Evolutionary conservation across 2,329 filamentous ascomycete genomes (phyloP).

Genomic region (Diaporthe ampelina): DNA sequence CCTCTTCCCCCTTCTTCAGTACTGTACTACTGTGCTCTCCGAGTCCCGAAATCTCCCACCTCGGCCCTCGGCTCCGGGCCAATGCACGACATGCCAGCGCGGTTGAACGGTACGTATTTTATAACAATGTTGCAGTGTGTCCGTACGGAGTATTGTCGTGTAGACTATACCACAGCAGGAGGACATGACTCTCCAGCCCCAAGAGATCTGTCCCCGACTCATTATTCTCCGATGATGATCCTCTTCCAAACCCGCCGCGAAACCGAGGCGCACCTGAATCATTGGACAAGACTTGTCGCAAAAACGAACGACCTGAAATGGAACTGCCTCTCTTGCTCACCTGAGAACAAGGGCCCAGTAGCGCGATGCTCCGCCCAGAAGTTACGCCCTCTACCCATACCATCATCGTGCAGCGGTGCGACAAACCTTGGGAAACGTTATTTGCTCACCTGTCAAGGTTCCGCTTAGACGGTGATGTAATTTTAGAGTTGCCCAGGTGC

Average conservation of each 20-base stretch:
- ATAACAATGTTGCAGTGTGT: not conserved
- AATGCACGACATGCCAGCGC: slow-evolving; percentile 5
- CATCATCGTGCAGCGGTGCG: slow-evolving; percentile 23
- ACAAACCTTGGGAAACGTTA: slow-evolving; percentile 19
- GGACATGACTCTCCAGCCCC: slow-evolving; percentile 8
- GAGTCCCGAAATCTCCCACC: not conserved
- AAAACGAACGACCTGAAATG: not conserved
- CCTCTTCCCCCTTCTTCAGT: not conserved
- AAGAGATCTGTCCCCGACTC: slow-evolving; percentile 15
- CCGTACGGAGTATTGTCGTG: no score
- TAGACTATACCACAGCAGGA: no score
- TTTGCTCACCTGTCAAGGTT: slow-evolving; percentile 7
- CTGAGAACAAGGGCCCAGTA: not conserved
- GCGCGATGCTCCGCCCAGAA: not conserved
- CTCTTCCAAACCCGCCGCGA: not conserved
- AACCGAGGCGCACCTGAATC: slow-evolving; percentile 13
- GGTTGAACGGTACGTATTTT: not conserved
- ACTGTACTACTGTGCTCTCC: not conserved
- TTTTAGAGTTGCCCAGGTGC: slow-evolving; percentile 18
- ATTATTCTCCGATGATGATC: slow-evolving; percentile 19
- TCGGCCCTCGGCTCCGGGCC: slow-evolving; percentile 21
- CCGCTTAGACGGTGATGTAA: slow-evolving; percentile 29
- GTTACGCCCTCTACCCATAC: not conserved
- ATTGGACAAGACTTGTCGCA: not conserved
- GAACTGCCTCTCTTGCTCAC: not conserved